Base-by-base conservation (phyloP, 1,284 basidiomycete genomes). In the Waitea zeae region DNA sequence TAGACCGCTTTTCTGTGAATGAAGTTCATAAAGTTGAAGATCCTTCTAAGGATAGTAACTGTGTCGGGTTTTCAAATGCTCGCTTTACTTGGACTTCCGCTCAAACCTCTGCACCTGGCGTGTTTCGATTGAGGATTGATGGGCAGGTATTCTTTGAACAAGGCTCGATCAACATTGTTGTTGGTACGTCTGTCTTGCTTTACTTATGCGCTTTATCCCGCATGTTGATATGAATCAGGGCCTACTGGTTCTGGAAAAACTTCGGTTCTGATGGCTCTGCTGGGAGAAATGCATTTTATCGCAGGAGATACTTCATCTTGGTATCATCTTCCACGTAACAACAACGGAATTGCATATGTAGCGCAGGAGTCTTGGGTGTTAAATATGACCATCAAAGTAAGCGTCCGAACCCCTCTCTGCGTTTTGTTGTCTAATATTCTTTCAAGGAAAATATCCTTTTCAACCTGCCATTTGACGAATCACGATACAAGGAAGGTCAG, bases 131-230 rank as follows among this genome's bases (percentile, higher is more conserved):
- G 7, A 46, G 46, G 0, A 53, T 75, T 15, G 59, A 67, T 1
- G 57, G 52, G 12, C 67, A 76, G 40, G 46, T 79, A 12, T 46
- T 57, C 4, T 80, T 81, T 54, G 61, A 63, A 39, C 61, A 58
- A 26, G 67, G 67, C 5, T 55, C 60, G 41, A 51, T 80, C 42
- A 78, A 76, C 45, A 49, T 81, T 22, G 61, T 34, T 6, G 17
- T 36, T n/a, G 67, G 67, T n/a, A n/a, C n/a, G n/a, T n/a, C n/a
- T n/a, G n/a, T n/a, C n/a, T n/a, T n/a, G n/a, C n/a, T n/a, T n/a
- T n/a, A n/a, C n/a, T n/a, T n/a, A n/a, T n/a, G n/a, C n/a, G n/a
- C n/a, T n/a, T n/a, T n/a, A n/a, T n/a, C n/a, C n/a, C n/a, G n/a
- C n/a, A n/a, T n/a, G n/a, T n/a, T n/a, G n/a, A n/a, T n/a, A n/a